These are phyloP conservation scores for Podila clonocystis DNA, from an alignment of 192 early-diverging fungal genomes.

Conservation along the genomic window DNA sequence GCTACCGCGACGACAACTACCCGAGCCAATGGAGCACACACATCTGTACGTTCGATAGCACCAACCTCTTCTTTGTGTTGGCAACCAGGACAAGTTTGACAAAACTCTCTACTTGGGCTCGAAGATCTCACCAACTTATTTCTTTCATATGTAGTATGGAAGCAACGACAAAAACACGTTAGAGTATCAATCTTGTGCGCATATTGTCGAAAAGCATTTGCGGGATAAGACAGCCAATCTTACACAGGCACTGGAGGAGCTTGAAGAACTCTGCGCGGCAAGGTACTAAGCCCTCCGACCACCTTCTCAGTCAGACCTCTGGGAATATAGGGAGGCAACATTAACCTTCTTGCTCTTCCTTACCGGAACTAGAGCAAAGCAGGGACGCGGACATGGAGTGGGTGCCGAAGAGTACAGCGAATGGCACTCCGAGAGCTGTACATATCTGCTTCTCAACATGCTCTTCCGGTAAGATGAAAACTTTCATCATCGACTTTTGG, in stretches of 20 bases:
- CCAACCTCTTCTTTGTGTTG: too few species aligned
- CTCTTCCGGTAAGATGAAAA: constrained; percentile 19
- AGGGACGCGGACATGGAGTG: constrained; percentile 15
- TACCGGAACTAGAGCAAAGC: constrained; percentile 7
- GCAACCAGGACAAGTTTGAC: too few species aligned
- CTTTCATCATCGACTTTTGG: neutral
- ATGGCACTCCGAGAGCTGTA: constrained; percentile 41
- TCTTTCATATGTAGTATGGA: too few species aligned
- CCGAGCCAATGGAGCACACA: too few species aligned
- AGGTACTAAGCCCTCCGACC: constrained; percentile 4
- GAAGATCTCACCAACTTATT: too few species aligned
- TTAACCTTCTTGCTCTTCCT: neutral
- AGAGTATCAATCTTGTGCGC: constrained; percentile 34
- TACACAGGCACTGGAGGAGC: constrained; percentile 17
- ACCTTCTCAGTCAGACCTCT: neutral
- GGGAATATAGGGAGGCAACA: neutral
- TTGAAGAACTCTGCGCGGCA: constrained; percentile 26
- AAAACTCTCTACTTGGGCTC: too few species aligned
- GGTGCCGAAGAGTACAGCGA: constrained; percentile 27
- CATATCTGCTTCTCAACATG: constrained; percentile 30
- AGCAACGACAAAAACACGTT: neutral
- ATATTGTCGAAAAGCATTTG: constrained; percentile 17
- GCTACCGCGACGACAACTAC: too few species aligned
- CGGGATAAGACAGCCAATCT: constrained; percentile 10
- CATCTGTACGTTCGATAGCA: too few species aligned